Conservation (phyloP, 345 rosid genomes). For the Sisymbrium altissimum region DNA sequence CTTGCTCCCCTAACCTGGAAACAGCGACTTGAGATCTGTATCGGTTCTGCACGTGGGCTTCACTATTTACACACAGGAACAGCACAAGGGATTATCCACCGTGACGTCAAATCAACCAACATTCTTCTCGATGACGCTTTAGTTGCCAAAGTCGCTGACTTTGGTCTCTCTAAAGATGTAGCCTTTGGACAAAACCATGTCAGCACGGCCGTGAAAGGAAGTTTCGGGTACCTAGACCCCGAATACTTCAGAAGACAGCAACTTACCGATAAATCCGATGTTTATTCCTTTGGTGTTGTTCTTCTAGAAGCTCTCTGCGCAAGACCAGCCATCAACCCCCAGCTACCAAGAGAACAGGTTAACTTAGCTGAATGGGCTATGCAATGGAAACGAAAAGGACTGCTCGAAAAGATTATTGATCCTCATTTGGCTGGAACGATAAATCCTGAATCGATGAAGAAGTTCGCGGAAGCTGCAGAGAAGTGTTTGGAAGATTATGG, state of each 20-base stretch:
- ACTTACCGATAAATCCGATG: slow-evolving; percentile 59
- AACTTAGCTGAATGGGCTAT: slow-evolving; percentile 71
- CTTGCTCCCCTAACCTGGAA: slow-evolving; percentile 69
- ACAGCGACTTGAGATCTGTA: slow-evolving; percentile 70
- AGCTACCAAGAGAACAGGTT: slow-evolving; percentile 63
- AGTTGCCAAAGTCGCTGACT: slow-evolving; percentile 81
- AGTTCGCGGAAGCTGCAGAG: slow-evolving; percentile 42
- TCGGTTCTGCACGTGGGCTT: slow-evolving; percentile 79
- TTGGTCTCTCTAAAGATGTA: slow-evolving; percentile 76
- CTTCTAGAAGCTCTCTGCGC: slow-evolving; percentile 60
- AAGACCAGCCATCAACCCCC: slow-evolving; percentile 64
- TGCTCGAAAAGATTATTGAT: slow-evolving; percentile 47
- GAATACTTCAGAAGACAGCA: slow-evolving; percentile 70
- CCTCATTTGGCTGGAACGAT: slow-evolving; percentile 46
- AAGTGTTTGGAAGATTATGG: slow-evolving; percentile 40
- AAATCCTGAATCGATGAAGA: slow-evolving; percentile 59
- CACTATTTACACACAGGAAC: slow-evolving; percentile 86
- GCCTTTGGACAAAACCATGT: slow-evolving; percentile 69
- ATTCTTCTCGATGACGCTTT: slow-evolving; percentile 72
- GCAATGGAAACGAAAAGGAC: slow-evolving; percentile 49
- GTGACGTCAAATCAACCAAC: slow-evolving; percentile 81
- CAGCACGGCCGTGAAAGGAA: slow-evolving; percentile 50
- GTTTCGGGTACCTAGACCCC: slow-evolving; percentile 60
- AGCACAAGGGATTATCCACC: slow-evolving; percentile 88
- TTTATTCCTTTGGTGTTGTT: slow-evolving; percentile 70